phyloP scores from a whole-genome alignment of 768 basidiomycete species.

The Boletus vermiculosoides region DNA sequence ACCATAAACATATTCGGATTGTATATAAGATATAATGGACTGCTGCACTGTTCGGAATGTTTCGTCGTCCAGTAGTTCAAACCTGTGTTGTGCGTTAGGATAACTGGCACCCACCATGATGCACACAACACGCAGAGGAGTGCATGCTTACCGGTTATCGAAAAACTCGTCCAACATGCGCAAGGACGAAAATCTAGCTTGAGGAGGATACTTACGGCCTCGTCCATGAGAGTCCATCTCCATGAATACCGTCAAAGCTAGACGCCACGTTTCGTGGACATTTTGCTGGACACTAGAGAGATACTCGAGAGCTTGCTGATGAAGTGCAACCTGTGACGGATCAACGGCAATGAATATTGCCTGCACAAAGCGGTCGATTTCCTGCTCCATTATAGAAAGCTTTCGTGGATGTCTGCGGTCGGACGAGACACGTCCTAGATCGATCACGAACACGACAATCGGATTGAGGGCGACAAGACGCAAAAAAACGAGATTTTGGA shows the following conservation, averaged over 20 bases:
- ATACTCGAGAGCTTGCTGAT: slow-evolving; percentile 86
- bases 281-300: slow-evolving; percentile 76
- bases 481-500: neutral
- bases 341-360: slow-evolving; percentile 89
- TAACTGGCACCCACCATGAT: neutral
- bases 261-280: slow-evolving; percentile 72
- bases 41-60: slow-evolving; percentile 72
- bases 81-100: slow-evolving; percentile 38
- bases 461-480: neutral
- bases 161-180: slow-evolving; percentile 80
- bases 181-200: slow-evolving; percentile 79
- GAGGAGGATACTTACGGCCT: slow-evolving; percentile 59
- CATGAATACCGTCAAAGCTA: slow-evolving; percentile 74
- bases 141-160: slow-evolving; percentile 67
- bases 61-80: slow-evolving; percentile 66
- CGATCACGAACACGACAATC: slow-evolving; percentile 12
- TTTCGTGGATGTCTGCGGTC: slow-evolving; percentile 14
- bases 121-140: neutral
- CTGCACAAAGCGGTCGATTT: slow-evolving; percentile 73
- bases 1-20: slow-evolving; percentile 85
- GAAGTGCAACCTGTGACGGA: slow-evolving; percentile 64
- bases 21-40: slow-evolving; percentile 77
- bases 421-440: slow-evolving; percentile 18
- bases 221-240: slow-evolving; percentile 57
- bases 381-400: slow-evolving; percentile 58